These are phyloP conservation scores for Syzygium grande DNA, from an alignment of 345 rosid genomes.

Conservation along the genomic window DNA sequence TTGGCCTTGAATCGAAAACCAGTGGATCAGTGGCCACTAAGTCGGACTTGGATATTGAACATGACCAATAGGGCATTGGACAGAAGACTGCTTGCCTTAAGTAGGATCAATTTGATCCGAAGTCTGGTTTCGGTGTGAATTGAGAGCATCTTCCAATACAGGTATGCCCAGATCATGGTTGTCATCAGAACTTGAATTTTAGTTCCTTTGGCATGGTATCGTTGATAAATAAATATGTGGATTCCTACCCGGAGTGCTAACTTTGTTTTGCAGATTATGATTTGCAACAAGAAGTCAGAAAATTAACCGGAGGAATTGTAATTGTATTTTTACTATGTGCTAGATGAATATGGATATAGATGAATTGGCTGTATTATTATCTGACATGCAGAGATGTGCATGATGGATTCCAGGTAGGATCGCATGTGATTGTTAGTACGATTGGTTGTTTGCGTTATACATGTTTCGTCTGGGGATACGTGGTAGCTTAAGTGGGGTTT, in stretches of 20 bases:
- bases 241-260: neutral
- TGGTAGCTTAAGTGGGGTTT: too few species aligned
- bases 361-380: too few species aligned
- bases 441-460: too few species aligned
- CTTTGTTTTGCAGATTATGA: neutral
- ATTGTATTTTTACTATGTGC: neutral
- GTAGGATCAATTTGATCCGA: neutral
- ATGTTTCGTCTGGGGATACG: too few species aligned
- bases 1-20: neutral
- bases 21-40: neutral
- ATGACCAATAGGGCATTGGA: neutral
- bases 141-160: neutral
- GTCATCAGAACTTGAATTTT: too few species aligned
- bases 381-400: too few species aligned
- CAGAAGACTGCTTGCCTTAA: neutral
- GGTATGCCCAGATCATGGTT: neutral
- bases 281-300: neutral
- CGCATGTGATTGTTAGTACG: too few species aligned
- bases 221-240: neutral
- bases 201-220: too few species aligned
- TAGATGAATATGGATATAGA: too few species aligned
- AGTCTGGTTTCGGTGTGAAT: neutral
- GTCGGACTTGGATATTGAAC: neutral
- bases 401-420: too few species aligned
- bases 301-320: neutral